A percentile compares a stretch with the other conserved stretches of the same genome.
Conservation (phyloP, 139 green algal species). For the Gonium pectorale region DNA sequence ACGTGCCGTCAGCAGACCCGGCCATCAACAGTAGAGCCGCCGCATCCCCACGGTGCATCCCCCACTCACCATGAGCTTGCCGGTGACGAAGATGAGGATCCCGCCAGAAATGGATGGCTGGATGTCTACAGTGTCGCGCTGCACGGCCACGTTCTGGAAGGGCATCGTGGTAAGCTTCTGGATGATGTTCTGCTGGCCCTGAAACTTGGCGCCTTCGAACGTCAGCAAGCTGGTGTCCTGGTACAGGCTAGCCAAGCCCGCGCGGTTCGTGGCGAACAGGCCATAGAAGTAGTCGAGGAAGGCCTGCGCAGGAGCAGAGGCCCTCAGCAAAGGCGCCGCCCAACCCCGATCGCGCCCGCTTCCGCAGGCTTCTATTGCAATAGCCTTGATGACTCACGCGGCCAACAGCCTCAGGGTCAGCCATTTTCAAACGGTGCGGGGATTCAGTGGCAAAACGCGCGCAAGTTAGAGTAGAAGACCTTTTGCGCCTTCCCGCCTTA, state of each 20-base stretch:
- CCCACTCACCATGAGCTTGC: slow-evolving; percentile 52
- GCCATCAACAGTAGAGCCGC: neutral
- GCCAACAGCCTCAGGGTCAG: slow-evolving; percentile 54
- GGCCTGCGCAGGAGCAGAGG: too few species aligned
- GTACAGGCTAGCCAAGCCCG: slow-evolving; percentile 83
- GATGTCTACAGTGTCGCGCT: slow-evolving; percentile 80
- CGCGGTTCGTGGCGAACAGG: slow-evolving; percentile 91
- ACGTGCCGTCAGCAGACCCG: neutral
- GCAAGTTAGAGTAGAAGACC: too few species aligned
- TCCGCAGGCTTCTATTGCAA: neutral
- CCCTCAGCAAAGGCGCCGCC: too few species aligned
- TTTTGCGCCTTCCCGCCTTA: too few species aligned
- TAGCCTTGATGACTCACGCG: slow-evolving; percentile 33
- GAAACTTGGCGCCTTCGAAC: slow-evolving; percentile 88
- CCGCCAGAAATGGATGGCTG: slow-evolving; percentile 86
- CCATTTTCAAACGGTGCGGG: slow-evolving; percentile 44
- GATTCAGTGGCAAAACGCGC: neutral
- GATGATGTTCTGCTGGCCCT: slow-evolving; percentile 77
- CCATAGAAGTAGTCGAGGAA: slow-evolving; percentile 97
- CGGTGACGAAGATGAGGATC: slow-evolving; percentile 92
- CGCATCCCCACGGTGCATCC: neutral
- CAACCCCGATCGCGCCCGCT: too few species aligned
- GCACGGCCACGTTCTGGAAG: slow-evolving; percentile 85
- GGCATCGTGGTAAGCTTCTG: slow-evolving; percentile 84
- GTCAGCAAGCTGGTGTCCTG: slow-evolving; percentile 84